phyloP scores from a whole-genome alignment of 2,329 filamentous ascomycete genomes.

The Colletotrichum chrysophilum region DNA sequence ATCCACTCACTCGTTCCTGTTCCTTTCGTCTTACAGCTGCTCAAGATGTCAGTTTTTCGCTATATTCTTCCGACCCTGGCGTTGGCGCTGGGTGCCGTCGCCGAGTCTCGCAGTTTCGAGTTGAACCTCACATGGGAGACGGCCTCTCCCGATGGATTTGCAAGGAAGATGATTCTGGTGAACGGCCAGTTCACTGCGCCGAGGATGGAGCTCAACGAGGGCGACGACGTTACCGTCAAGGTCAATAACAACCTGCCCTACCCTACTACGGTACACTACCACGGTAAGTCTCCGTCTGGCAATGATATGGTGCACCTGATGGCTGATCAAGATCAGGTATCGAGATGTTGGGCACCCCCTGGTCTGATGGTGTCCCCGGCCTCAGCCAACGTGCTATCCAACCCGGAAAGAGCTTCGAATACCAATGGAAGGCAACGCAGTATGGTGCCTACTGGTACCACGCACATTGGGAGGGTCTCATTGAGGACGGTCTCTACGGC shows the following conservation, averaged over 20 bases:
- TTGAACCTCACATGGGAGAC: conserved; percentile 40
- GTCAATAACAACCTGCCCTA: conserved; percentile 52
- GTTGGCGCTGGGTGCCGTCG: conserved; percentile 17
- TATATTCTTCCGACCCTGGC: conserved; percentile 21
- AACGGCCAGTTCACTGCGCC: conserved; percentile 70
- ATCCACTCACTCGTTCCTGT: conserved; percentile 17
- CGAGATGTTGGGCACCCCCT: conserved; percentile 46
- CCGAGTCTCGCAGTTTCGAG: conserved; percentile 23
- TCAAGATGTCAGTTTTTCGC: conserved; percentile 16
- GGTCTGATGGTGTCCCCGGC: conserved; percentile 66
- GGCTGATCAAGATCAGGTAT: conserved; percentile 31
- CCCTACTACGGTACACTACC: conserved; percentile 55
- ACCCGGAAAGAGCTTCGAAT: conserved; percentile 52
- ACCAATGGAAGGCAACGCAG: conserved; percentile 60
- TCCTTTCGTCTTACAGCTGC: conserved; percentile 10
- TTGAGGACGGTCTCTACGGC: conserved; percentile 66
- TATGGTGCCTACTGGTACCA: conserved; percentile 69
- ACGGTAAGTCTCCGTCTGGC: conserved; percentile 37
- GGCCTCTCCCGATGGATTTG: conserved; percentile 48
- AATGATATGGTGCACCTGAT: neutral
- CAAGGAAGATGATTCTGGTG: conserved; percentile 52
- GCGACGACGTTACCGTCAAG: conserved; percentile 49
- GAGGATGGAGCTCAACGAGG: conserved; percentile 56
- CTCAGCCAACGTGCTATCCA: conserved; percentile 58
- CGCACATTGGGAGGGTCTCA: conserved; percentile 58